Percentiles rank a stretch among this genome's conserved stretches.
These are phyloP conservation scores for Leishmania major DNA, from an alignment of 208 protist species.

Conservation along the genomic window DNA sequence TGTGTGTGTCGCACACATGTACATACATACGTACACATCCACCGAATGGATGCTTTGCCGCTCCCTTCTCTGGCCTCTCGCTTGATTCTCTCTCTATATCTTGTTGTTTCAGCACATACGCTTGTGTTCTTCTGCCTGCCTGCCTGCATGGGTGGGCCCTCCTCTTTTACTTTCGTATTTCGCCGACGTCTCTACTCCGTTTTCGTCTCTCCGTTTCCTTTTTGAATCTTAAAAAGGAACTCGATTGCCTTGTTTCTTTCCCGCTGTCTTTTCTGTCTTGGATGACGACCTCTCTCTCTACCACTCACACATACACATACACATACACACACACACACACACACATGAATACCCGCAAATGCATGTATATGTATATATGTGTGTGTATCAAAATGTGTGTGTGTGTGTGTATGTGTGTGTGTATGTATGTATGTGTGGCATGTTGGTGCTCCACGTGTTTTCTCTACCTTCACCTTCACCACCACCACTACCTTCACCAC, in stretches of 20 bases:
- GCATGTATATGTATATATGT: background rate
- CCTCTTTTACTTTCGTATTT: background rate
- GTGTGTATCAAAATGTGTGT: background rate
- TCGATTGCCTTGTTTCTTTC: background rate
- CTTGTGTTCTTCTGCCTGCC: background rate
- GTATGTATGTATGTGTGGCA: background rate
- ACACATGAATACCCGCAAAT: background rate
- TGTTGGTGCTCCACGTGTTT: background rate
- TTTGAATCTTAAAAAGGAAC: too few species aligned
- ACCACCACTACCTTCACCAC: background rate
- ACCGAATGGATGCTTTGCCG: background rate
- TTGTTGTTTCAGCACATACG: background rate
- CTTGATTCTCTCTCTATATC: background rate
- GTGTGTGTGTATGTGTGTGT: background rate
- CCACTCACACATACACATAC: background rate
- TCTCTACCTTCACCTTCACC: background rate
- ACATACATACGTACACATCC: background rate
- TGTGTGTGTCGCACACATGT: background rate
- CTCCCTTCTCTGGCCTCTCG: background rate
- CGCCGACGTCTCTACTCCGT: background rate
- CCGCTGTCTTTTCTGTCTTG: constrained; percentile 8
- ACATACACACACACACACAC: background rate
- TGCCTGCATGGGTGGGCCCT: background rate
- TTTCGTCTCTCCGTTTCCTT: background rate
- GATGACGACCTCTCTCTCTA: background rate